phyloP scores from a whole-genome alignment of 2,329 filamentous ascomycete genomes.

The Rhexocercosporidium sp. region DNA sequence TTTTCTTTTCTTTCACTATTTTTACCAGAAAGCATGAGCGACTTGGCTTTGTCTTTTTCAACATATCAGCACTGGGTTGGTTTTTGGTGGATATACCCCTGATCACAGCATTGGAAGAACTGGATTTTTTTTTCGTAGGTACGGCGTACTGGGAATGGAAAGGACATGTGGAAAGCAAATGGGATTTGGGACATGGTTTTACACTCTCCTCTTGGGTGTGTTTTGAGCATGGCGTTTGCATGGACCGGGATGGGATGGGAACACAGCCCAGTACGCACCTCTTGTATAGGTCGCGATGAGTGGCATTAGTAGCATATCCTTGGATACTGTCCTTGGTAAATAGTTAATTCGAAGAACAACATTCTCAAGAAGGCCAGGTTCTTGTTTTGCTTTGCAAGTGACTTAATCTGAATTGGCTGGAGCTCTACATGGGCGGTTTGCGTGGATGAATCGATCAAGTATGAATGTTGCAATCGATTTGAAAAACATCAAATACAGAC shows the following conservation, averaged over 20 bases:
- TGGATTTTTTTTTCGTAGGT: background rate
- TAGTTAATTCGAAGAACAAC: background rate
- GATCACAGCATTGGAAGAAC: conserved; percentile 2
- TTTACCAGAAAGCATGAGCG: background rate
- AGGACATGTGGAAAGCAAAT: background rate
- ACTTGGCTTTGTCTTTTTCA: background rate
- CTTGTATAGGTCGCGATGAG: background rate
- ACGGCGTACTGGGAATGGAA: background rate
- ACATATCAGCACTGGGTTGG: background rate
- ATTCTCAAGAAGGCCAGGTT: background rate
- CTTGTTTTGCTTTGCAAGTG: background rate
- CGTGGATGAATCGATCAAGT: too few relatives aligned
- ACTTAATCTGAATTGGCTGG: too few relatives aligned
- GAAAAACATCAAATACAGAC: too few relatives aligned
- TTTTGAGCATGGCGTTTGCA: conserved; percentile 7
- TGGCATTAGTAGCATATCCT: background rate
- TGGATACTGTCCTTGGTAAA: background rate
- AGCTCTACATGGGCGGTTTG: too few relatives aligned
- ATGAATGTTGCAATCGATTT: too few relatives aligned
- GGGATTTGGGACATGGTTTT: background rate
- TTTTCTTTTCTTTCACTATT: background rate
- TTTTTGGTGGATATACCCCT: conserved; percentile 20
- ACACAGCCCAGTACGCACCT: background rate
- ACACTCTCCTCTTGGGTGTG: conserved; percentile 10
- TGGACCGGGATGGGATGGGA: background rate